Base-by-base conservation (phyloP, 2,329 filamentous ascomycete species). In the Phialemonium atrogriseum region DNA sequence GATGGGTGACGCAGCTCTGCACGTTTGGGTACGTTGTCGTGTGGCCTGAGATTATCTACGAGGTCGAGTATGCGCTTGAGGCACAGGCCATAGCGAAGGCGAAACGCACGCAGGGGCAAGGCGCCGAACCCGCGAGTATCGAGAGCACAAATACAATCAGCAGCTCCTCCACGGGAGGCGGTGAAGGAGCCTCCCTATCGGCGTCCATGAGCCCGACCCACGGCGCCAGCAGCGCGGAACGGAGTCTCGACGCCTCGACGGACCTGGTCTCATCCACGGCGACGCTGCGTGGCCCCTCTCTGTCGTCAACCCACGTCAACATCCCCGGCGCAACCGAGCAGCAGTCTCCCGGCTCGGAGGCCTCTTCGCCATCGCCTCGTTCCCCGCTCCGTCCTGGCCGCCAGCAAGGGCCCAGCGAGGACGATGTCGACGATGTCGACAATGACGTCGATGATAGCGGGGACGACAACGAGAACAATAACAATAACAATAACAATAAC, bases 1-100 rank as follows among this genome's bases (percentile, higher is more conserved):
- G 86, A 10, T 94, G 91, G 84, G 88, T 95, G 1, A 94, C 84
- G 1, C 88, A 95, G 54, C 70, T 98, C 5, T 84, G 87, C 40
- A 91, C 86, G 1, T 95, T 93, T 54, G 85, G 82, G 10, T 94
- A 91, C 66, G 77, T 96, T 25, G 75, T 89, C 30, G 83, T 91
- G 24, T 80, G 80, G 58, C 78, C 83, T 3, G 80, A 89, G 50
- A 83, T 94, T 40, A 78, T 91, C 45, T 80, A 83, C 48, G 80
- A 84, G 42, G 86, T 93, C 4, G 77, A 84, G 31, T 73, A 80
- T 44, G 73, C 78, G 33, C 68, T 85, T 25, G 77, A 81, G 45
- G 70, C 71, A 16, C 78, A 84, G 41, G 71, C 78, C 39, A 62
- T 80, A 8, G 46, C 50, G 10, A 48, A 46, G 11, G 49, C 45